Evolutionary conservation across 2,329 filamentous ascomycete genomes (phyloP).

Genomic region (Chaetothyriales sp.): DNA sequence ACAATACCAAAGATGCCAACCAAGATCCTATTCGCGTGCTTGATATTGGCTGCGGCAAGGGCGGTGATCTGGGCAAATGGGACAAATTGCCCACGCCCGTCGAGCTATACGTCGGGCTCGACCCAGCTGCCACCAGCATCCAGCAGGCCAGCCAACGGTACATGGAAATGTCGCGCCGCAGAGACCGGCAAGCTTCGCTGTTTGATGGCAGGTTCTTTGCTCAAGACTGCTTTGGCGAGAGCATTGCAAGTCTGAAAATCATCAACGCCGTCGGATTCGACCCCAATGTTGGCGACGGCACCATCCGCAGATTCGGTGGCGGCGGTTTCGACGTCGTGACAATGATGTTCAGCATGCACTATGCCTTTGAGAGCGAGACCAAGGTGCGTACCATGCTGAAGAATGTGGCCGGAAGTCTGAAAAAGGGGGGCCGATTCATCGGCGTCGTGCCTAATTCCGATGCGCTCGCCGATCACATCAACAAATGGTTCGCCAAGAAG

Average conservation of each 20-base stretch:
- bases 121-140: slow-evolving; percentile 85
- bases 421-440: slow-evolving; percentile 88
- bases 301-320: slow-evolving; percentile 50
- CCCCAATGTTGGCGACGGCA: slow-evolving; percentile 44
- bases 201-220: slow-evolving; percentile 81
- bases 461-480: slow-evolving; percentile 67
- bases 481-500: slow-evolving; percentile 54
- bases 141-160: slow-evolving; percentile 81
- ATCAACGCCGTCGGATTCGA: slow-evolving; percentile 82
- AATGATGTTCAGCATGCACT: slow-evolving; percentile 99
- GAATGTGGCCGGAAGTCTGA: slow-evolving; percentile 79
- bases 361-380: slow-evolving; percentile 84
- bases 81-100: slow-evolving; percentile 81
- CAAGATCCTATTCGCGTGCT: slow-evolving; percentile 61
- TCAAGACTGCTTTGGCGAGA: slow-evolving; percentile 85
- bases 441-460: slow-evolving; percentile 97
- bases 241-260: slow-evolving; percentile 66
- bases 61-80: slow-evolving; percentile 92
- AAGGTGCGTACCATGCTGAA: slow-evolving; percentile 85
- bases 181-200: slow-evolving; percentile 35
- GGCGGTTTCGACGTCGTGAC: slow-evolving; percentile 90
- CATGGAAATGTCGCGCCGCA: slow-evolving; percentile 51
- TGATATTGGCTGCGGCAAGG: slow-evolving; percentile 93
- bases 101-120: slow-evolving; percentile 85
- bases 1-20: slow-evolving; percentile 19